phyloP scores from a whole-genome alignment of 306 rosid genomes.

The barrel medic (Medicago truncatula) region DNA sequence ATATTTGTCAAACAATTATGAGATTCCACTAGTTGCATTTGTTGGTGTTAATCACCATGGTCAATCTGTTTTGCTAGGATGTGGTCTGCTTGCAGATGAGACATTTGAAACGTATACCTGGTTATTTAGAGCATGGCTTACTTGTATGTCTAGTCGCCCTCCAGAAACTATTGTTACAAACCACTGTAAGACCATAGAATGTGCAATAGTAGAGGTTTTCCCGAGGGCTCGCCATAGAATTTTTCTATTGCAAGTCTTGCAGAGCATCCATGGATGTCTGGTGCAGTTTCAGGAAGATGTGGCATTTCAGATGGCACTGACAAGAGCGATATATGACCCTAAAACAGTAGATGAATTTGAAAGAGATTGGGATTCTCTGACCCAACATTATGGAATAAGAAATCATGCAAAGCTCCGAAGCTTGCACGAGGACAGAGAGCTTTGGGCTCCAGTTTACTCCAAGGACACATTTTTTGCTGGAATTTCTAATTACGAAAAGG shows the following conservation, averaged over 20 bases:
- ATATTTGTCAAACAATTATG: slow-evolving; percentile 78
- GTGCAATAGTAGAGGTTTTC: slow-evolving; percentile 87
- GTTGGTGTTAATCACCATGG: slow-evolving; percentile 95
- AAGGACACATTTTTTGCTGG: slow-evolving; percentile 89
- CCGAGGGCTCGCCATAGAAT: slow-evolving; percentile 89
- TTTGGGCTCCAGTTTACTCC: slow-evolving; percentile 82
- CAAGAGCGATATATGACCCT: slow-evolving; percentile 60
- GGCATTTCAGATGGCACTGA: slow-evolving; percentile 63
- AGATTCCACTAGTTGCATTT: slow-evolving; percentile 77
- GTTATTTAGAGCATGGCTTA: slow-evolving; percentile 96
- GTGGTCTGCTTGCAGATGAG: slow-evolving; percentile 90
- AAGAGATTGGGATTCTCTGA: slow-evolving; percentile 78
- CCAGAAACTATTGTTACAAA: slow-evolving; percentile 86
- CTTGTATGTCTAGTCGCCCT: slow-evolving; percentile 92
- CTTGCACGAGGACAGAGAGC: slow-evolving; percentile 77
- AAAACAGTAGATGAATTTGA: slow-evolving; percentile 84
- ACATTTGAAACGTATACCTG: slow-evolving; percentile 78
- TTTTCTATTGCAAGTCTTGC: slow-evolving; percentile 64
- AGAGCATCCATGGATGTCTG: slow-evolving; percentile 70
- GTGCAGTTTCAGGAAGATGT: slow-evolving; percentile 68
- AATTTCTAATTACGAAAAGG: slow-evolving; percentile 60
- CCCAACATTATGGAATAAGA: slow-evolving; percentile 64
- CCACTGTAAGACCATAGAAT: slow-evolving; percentile 70
- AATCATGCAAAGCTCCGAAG: slow-evolving; percentile 62
- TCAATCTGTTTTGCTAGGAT: slow-evolving; percentile 71